Evolutionary conservation across 768 basidiomycete genomes (phyloP), one percentile per base, ranked within the genome.

Genomic region (Rhodosporidiobolus sp.): DNA sequence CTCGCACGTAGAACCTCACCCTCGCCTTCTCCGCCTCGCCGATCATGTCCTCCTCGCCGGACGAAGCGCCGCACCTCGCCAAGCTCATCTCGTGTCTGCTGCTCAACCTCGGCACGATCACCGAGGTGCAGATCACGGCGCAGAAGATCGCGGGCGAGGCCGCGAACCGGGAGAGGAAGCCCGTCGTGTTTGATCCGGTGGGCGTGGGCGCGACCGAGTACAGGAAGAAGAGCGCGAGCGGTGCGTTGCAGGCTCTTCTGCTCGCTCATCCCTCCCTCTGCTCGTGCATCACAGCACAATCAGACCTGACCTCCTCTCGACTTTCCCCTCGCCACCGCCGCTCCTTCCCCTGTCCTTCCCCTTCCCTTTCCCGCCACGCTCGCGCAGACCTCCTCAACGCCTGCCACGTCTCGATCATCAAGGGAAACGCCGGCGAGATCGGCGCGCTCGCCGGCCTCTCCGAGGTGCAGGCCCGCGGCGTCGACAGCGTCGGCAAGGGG

Each of bases 361-460:
- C n/a, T 55, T 32, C 32, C 46, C 26, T 1, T 10, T 26, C 46
- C 6, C 24, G 11, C 10, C 17, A 20, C 48, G 16, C 30, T 34
- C 38, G 28, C 14, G 45, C 52, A 73, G 74, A 67, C 61, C 67
- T 78, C 26, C 65, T 79, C 49, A 74, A 72, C 32, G 58, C 63
- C 11, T 63, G 71, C 34, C 75, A 79, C n/a, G 64, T 71, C 19
- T 88, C 89, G 26, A 90, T 95, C 30, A 94, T 97, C 81, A 97
- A 97, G 81, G 94, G 94, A 7, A 96, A 97, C 78, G 90, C 92
- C 0, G 91, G 86, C 24, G 94, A 97, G 82, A 87, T 97, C 30
- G 92, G 88, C 0, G 86, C 89, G 0, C 80, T 95, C 17, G 86
- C 88, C 4, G 85, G 88, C n/a, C 90, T 90, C 0, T 80, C 80